phyloP scores from a whole-genome alignment of 2,329 filamentous ascomycete species.

The Elsinoe fawcettii region DNA sequence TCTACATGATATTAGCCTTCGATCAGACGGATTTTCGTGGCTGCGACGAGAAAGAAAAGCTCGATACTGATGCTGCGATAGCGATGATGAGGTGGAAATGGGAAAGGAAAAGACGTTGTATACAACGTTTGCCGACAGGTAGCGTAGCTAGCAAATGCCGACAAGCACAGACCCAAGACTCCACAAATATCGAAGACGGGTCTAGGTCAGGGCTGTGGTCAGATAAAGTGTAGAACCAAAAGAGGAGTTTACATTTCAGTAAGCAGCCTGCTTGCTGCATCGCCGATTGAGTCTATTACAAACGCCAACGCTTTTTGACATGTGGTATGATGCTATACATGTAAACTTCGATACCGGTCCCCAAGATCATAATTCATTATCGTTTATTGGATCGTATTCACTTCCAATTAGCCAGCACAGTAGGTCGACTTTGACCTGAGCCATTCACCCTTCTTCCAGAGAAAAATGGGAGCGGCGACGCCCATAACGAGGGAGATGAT shows the following conservation, averaged over 20 bases:
- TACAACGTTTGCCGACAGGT: background rate
- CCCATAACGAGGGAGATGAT: conserved; percentile 11
- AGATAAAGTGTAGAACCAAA: background rate
- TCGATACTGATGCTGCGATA: no score
- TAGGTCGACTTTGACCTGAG: conserved; percentile 12
- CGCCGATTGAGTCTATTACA: background rate
- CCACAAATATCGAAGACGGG: background rate
- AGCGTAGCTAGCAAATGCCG: background rate
- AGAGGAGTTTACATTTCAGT: background rate
- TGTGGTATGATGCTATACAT: background rate
- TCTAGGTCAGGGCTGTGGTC: background rate
- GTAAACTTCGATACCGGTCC: background rate
- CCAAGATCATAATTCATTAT: background rate
- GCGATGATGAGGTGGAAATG: background rate
- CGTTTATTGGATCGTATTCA: background rate
- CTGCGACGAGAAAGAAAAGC: no score
- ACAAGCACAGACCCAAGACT: background rate
- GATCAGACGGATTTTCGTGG: no score
- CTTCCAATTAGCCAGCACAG: background rate
- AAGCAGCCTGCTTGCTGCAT: background rate
- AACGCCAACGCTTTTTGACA: background rate
- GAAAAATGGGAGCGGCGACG: conserved; percentile 7
- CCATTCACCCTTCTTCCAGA: conserved; percentile 11
- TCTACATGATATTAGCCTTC: no score
- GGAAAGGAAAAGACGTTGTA: background rate